phyloP scores from a whole-genome alignment of 1,139 yeast genomes.

The Taiozyma sp. region DNA sequence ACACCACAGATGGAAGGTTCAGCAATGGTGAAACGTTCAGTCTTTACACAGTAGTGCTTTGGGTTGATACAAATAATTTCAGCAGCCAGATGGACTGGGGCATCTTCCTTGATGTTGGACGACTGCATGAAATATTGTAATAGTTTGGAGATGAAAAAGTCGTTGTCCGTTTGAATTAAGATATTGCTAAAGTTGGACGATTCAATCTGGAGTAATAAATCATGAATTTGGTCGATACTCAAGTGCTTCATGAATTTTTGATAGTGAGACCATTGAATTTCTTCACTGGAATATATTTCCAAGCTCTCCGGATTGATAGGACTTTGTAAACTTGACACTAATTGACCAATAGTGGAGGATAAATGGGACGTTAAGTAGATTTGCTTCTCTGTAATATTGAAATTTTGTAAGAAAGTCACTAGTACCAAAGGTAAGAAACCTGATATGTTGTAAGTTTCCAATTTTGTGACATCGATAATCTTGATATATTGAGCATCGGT shows the following conservation, averaged over 20 bases:
- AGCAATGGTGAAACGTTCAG: constrained; percentile 6
- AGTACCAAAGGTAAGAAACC: constrained; percentile 48
- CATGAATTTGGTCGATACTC: constrained; percentile 17
- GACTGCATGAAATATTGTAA: constrained; percentile 17
- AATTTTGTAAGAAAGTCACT: constrained; percentile 16
- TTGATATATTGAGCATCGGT: constrained; percentile 37
- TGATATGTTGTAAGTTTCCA: constrained; percentile 73
- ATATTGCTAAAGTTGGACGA: constrained; percentile 8
- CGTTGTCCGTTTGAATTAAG: constrained; percentile 17
- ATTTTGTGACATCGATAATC: constrained; percentile 87
- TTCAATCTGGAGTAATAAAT: constrained; percentile 18
- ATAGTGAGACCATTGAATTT: not conserved
- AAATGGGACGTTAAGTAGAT: constrained; percentile 15
- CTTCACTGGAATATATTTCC: constrained; percentile 1
- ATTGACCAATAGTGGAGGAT: constrained; percentile 1
- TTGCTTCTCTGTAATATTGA: constrained; percentile 17
- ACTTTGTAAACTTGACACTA: constrained; percentile 1
- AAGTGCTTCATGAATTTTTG: not conserved
- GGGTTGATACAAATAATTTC: constrained; percentile 20
- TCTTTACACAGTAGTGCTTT: constrained; percentile 17
- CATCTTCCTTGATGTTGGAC: constrained; percentile 1
- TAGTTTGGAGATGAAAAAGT: constrained; percentile 17
- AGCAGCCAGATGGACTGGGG: constrained; percentile 10
- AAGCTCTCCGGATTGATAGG: constrained; percentile 3
- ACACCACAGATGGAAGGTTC: not conserved